A percentile compares a stretch with the other conserved stretches of the same genome.
phyloP scores from a whole-genome alignment of 2,329 filamentous ascomycete genomes.

The Neopestalotiopsis rosae region DNA sequence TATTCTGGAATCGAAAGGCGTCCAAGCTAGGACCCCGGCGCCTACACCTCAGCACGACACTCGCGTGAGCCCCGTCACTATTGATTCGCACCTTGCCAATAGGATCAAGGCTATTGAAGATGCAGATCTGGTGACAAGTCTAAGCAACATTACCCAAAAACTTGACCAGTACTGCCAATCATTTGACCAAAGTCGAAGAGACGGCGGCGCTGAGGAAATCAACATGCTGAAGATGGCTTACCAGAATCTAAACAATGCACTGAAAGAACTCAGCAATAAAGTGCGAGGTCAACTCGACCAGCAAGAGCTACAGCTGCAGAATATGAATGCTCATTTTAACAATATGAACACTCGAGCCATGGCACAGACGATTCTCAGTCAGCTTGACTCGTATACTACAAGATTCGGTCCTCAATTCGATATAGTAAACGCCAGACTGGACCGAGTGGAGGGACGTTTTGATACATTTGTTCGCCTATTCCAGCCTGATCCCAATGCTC shows the following conservation, averaged over 20 bases:
- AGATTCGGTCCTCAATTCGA: not conserved
- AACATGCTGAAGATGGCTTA: not conserved
- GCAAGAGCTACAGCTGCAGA: slow-evolving; percentile 6
- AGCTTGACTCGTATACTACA: not conserved
- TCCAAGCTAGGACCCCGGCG: slow-evolving; percentile 12
- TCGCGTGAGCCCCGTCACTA: not conserved
- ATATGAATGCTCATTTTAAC: not conserved
- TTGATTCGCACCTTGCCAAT: not conserved
- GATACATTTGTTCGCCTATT: not conserved
- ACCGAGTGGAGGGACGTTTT: not conserved
- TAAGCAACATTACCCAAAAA: not conserved
- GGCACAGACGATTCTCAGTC: not conserved
- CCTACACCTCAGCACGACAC: slow-evolving; percentile 8
- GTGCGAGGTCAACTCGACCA: slow-evolving; percentile 3
- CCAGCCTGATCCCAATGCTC: not conserved
- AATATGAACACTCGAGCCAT: slow-evolving; percentile 1
- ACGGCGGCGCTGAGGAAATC: not conserved
- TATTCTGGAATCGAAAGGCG: slow-evolving; percentile 6
- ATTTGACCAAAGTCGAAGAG: not conserved
- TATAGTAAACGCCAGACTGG: not conserved
- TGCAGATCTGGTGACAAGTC: not conserved
- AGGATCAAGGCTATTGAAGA: slow-evolving; percentile 16
- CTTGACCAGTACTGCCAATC: not conserved
- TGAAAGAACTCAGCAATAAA: not conserved
- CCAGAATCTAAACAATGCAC: not conserved